These are phyloP conservation scores for Echites panduratus DNA, from an alignment of 257 asterid species.

Conservation along the genomic window DNA sequence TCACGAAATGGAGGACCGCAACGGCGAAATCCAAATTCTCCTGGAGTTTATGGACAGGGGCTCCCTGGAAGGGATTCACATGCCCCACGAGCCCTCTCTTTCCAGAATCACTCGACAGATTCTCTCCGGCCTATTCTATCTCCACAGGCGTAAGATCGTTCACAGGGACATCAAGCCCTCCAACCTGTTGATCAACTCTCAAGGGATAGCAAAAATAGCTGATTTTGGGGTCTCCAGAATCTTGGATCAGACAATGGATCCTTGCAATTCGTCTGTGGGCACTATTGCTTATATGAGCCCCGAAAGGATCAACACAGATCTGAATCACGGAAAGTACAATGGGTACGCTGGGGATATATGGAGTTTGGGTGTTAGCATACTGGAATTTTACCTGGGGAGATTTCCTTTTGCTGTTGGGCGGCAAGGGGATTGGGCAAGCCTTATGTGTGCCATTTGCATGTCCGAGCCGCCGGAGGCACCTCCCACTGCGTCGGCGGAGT, in stretches of 20 bases:
- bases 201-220: slow-evolving; percentile 58
- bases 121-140: slow-evolving; percentile 58
- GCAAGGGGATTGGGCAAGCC: slow-evolving; percentile 91
- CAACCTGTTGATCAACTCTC: slow-evolving; percentile 56
- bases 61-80: slow-evolving; percentile 59
- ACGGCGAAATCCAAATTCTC: slow-evolving; percentile 75
- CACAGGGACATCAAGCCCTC: slow-evolving; percentile 91
- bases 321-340: slow-evolving; percentile 77
- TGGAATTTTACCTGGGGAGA: slow-evolving; percentile 73
- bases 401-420: slow-evolving; percentile 70
- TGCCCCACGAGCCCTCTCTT: slow-evolving; percentile 51
- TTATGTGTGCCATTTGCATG: slow-evolving; percentile 88
- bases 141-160: slow-evolving; percentile 73
- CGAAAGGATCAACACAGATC: slow-evolving; percentile 80
- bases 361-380: slow-evolving; percentile 86
- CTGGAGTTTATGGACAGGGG: slow-evolving; percentile 81
- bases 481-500: slow-evolving; percentile 56
- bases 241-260: slow-evolving; percentile 82
- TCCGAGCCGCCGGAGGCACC: slow-evolving; percentile 89
- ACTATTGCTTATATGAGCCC: slow-evolving; percentile 95
- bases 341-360: slow-evolving; percentile 91
- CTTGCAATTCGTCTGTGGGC: slow-evolving; percentile 85
- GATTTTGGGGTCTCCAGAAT: slow-evolving; percentile 79
- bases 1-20: slow-evolving; percentile 67
- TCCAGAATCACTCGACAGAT: slow-evolving; percentile 70